Conservation (phyloP, 2,329 filamentous ascomycete genomes). For the Aureobasidium sp. region DNA sequence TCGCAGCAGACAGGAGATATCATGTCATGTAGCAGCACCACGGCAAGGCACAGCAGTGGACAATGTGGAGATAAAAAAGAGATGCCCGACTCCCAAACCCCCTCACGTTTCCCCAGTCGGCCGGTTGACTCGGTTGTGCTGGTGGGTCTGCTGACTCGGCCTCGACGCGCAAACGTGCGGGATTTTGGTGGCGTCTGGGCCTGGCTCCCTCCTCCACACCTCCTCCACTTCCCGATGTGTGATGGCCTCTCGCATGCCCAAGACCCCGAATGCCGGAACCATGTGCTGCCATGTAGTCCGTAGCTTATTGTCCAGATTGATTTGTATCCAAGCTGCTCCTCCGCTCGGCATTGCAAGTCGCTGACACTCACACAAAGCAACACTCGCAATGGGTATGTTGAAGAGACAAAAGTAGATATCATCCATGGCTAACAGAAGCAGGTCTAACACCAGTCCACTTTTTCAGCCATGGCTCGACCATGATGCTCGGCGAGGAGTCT, state of each 20-base stretch:
- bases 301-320: not conserved
- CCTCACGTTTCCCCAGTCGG: not conserved
- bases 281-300: not conserved
- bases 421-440: not conserved
- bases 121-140: not conserved
- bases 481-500: slow-evolving; percentile 63
- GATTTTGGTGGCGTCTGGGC: not conserved
- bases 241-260: too few species aligned
- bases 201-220: not conserved
- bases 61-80: slow-evolving; percentile 17
- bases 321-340: not conserved
- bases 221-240: not conserved
- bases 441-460: slow-evolving; percentile 52
- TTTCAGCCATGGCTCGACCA: slow-evolving; percentile 65
- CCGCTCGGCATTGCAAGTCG: not conserved
- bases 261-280: not conserved
- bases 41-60: slow-evolving; percentile 1
- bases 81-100: not conserved
- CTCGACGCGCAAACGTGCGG: not conserved
- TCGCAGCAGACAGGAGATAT: slow-evolving; percentile 11
- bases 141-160: not conserved
- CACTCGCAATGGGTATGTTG: not conserved
- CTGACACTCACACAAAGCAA: not conserved
- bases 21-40: slow-evolving; percentile 15
- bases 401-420: not conserved